Evolutionary conservation across 495 filamentous ascomycete genomes (phyloP).

Genomic region (Neurospora sp.): DNA sequence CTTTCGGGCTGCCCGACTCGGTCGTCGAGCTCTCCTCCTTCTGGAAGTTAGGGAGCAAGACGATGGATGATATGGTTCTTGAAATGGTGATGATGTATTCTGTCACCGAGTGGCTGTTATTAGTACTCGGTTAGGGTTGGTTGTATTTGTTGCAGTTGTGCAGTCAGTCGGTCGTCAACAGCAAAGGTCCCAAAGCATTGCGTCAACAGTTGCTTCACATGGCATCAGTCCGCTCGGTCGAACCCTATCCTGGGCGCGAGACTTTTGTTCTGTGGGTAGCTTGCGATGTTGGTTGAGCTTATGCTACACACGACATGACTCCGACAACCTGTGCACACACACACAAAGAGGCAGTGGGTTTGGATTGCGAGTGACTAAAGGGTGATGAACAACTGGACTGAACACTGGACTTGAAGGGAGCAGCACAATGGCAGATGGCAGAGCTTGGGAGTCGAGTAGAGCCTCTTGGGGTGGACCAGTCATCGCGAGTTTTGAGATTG

Average conservation of each 20-base stretch:
- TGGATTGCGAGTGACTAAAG: background rate
- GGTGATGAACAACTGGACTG: background rate
- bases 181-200: background rate
- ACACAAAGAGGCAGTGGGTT: background rate
- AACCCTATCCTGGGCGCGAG: background rate
- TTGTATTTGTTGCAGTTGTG: background rate
- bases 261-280: background rate
- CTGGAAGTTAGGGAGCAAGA: background rate
- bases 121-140: background rate
- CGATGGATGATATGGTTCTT: background rate
- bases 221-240: background rate
- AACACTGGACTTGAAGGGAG: background rate
- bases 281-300: background rate
- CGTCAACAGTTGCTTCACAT: background rate
- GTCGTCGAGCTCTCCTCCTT: background rate
- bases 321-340: background rate
- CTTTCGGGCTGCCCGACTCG: background rate
- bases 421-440: background rate
- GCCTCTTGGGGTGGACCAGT: background rate
- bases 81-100: background rate
- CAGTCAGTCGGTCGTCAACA: background rate
- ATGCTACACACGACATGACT: background rate
- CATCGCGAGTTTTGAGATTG: background rate
- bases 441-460: background rate
- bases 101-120: background rate